Base-by-base conservation (phyloP, 2,329 filamentous ascomycete genomes). In the Emergomyces pasteurianus region DNA sequence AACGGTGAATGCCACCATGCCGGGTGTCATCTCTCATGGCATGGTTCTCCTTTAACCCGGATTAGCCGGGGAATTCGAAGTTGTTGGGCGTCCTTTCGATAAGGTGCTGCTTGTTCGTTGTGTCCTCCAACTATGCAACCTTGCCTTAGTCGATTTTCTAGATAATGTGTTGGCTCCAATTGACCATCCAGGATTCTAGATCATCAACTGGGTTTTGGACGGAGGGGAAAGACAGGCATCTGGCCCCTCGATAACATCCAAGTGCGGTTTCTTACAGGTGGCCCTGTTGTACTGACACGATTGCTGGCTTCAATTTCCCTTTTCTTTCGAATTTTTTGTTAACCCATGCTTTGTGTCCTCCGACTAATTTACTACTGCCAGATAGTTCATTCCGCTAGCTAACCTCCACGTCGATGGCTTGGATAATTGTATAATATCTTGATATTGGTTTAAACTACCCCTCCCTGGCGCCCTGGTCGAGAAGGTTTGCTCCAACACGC, bases 161-260 rank as follows among this genome's bases (percentile, higher is more conserved):
- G 14, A 54, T 28, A 58, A 58, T 63, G 62, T 52, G 62, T 57
- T 63, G 62, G 62, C 62, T 61, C 62, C 62, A 63, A 61, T 63
- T 63, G 56, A 59, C 42, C 42, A 57, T 49, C 56, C 59, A 31
- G 34, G 42, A 56, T 58, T 57, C 60, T 42, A 56, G 52, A 40
- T 55, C 53, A 21, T 46, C 57, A 36, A 61, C 36, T 38, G 21
- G 21, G 56, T 36, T 58, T 38, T 31, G 49, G 55, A 56, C 31
- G 18, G 49, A 49, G 36, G 52, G 12, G 12, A 46, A 47, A 23
- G 40, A 50, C 43, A 54, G 38, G 40, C 42, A 60, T 57, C 21
- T 38, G 23, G 23, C 26, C 21, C 58, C 23, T 57, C 21, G 18
- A n/a, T 12, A 42, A 43, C 21, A 31, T 3, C 54, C 16, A 9